These are phyloP conservation scores for Coemansia erecta DNA, from an alignment of 192 early-diverging fungal species.

Conservation along the genomic window DNA sequence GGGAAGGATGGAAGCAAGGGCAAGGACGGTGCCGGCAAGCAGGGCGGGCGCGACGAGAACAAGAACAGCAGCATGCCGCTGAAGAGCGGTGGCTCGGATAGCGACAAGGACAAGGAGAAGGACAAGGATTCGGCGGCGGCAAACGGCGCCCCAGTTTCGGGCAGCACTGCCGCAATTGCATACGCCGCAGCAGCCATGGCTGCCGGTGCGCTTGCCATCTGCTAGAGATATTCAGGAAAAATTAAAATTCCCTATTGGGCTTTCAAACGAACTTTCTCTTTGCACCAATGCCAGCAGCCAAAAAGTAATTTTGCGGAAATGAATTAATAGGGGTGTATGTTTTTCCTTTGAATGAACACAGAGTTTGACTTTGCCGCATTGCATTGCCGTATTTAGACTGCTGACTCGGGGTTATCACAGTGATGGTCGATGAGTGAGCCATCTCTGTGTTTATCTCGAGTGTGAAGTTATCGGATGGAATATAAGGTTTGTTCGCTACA, in stretches of 20 bases:
- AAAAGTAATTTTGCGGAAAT: too few relatives aligned
- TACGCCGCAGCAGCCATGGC: slow-evolving; percentile 18
- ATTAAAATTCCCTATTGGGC: background rate
- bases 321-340: too few relatives aligned
- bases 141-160: background rate
- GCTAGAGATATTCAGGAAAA: background rate
- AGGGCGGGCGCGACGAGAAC: slow-evolving; percentile 3
- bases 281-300: too few relatives aligned
- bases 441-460: too few relatives aligned
- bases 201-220: slow-evolving; percentile 12
- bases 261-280: too few relatives aligned
- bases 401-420: too few relatives aligned
- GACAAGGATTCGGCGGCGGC: background rate
- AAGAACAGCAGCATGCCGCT: slow-evolving; percentile 18
- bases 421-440: too few relatives aligned
- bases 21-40: slow-evolving; percentile 1
- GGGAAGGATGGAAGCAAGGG: background rate
- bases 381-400: too few relatives aligned
- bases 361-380: too few relatives aligned
- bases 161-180: slow-evolving; percentile 9
- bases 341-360: too few relatives aligned
- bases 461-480: too few relatives aligned
- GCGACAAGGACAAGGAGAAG: background rate
- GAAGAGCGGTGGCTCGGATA: slow-evolving; percentile 4
- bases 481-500: too few relatives aligned